phyloP scores from a whole-genome alignment of 345 rosid genomes.

The Sonneratia caseolaris region DNA sequence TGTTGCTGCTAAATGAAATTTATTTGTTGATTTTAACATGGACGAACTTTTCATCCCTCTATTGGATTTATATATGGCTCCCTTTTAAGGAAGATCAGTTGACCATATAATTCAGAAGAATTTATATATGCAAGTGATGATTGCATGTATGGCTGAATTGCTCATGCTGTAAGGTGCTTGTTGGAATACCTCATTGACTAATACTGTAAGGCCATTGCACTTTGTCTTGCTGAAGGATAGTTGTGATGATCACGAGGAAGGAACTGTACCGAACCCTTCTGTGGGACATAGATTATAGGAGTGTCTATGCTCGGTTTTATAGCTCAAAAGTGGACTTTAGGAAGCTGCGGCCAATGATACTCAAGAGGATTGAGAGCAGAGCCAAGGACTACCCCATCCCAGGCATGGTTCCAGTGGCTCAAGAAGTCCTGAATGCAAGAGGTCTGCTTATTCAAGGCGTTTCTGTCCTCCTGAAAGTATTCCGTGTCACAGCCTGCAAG shows the following conservation, averaged over 20 bases:
- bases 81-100: neutral
- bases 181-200: neutral
- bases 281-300: neutral
- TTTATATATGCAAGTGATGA: neutral
- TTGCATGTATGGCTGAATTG: neutral
- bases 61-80: neutral
- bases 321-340: slow-evolving; percentile 43
- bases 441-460: slow-evolving; percentile 42
- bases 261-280: slow-evolving; percentile 4
- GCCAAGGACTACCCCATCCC: slow-evolving; percentile 57
- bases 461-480: slow-evolving; percentile 38
- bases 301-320: slow-evolving; percentile 27
- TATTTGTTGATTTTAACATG: too few relatives aligned
- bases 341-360: slow-evolving; percentile 71
- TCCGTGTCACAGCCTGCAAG: slow-evolving; percentile 74
- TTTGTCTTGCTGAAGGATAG: neutral
- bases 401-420: slow-evolving; percentile 55
- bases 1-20: too few relatives aligned
- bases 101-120: neutral
- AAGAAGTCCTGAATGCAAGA: slow-evolving; percentile 53
- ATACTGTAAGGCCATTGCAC: neutral
- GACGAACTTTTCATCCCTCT: too few relatives aligned
- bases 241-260: slow-evolving; percentile 1
- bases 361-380: slow-evolving; percentile 55
- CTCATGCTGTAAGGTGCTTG: neutral